Percentiles rank a stretch among this genome's conserved stretches.
phyloP scores from a whole-genome alignment of 768 basidiomycete genomes.

The Tylopilus vinaceipallidus region DNA sequence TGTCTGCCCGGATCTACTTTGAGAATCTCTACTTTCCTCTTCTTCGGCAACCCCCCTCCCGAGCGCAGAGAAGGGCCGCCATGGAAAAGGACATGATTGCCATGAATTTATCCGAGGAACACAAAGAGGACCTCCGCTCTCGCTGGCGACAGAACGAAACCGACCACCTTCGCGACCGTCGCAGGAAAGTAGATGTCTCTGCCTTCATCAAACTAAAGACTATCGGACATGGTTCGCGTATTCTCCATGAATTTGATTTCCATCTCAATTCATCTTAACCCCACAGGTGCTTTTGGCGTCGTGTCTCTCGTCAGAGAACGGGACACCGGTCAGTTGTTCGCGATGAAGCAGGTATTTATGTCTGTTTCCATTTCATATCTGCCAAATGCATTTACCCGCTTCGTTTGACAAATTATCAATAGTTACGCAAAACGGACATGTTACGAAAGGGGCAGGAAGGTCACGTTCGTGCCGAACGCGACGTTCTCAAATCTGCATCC shows the following conservation, averaged over 20 bases:
- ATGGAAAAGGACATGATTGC: slow-evolving; percentile 86
- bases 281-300: slow-evolving; percentile 89
- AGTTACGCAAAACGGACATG: slow-evolving; percentile 91
- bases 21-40: slow-evolving; percentile 87
- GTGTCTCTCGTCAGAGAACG: slow-evolving; percentile 89
- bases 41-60: slow-evolving; percentile 78
- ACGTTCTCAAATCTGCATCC: slow-evolving; percentile 89
- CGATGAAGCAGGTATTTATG: slow-evolving; percentile 88
- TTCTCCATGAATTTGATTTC: slow-evolving; percentile 27
- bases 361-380: slow-evolving; percentile 27
- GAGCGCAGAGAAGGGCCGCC: slow-evolving; percentile 80
- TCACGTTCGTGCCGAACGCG: slow-evolving; percentile 93
- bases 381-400: slow-evolving; percentile 26
- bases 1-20: slow-evolving; percentile 91
- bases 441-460: slow-evolving; percentile 96
- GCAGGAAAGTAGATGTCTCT: slow-evolving; percentile 78
- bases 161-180: slow-evolving; percentile 80
- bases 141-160: slow-evolving; percentile 89
- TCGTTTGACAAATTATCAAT: slow-evolving; percentile 24
- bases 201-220: slow-evolving; percentile 90
- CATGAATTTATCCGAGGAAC: slow-evolving; percentile 65
- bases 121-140: slow-evolving; percentile 68
- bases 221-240: slow-evolving; percentile 84
- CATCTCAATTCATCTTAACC: slow-evolving; percentile 27
- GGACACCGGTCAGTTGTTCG: slow-evolving; percentile 75